Base-by-base conservation (phyloP, 2,329 filamentous ascomycete species). In the Nothomitra cinnamomea region DNA sequence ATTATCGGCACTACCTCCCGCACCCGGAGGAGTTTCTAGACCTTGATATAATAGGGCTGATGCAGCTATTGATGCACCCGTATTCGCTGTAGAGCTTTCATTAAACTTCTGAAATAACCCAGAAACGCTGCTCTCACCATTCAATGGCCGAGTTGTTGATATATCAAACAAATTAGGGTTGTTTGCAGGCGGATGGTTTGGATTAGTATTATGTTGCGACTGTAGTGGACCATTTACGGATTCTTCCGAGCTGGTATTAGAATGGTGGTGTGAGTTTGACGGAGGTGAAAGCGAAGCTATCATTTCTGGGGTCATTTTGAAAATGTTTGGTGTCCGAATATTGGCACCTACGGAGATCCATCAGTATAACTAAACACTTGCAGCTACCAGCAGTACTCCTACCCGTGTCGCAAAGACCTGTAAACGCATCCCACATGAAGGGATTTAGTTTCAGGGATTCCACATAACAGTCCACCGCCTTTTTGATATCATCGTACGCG, bases 371-470 rank as follows among this genome's bases (percentile, higher is more conserved):
- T 17, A 7, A 28, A 49, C 5, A 17, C 2, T 13, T n/a, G 45
- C 15, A 5, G 12, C 7, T 8, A 25, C 3, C 8, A 10, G 24
- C 21, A 38, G 55, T 54, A 10, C 48, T 59, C 66, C 61, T 65
- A 70, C 78, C 80, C 43, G 78, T 86, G 63, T 95, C 88, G 64
- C 89, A 95, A 6, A 98, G 75, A 15, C 80, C 83, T 21, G 83
- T 81, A 62, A 96, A 96, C 0, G 90, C 89, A 72, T 98, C 92
- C 92, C 92, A 98, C 78, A 95, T 92, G 67, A 96, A 90, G 1
- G 92, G 89, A 62, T 96, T 98, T 53, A 82, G 67, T 68, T 89
- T 94, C 61, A 98, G 71, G 4, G 89, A 80, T 56, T 94, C 87
- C 59, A 94, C 87, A 64, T 92, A 96, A 65, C 80, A 87, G 59